These are phyloP conservation scores for Mycena indigotica DNA, from an alignment of 768 basidiomycete genomes.

Conservation along the genomic window DNA sequence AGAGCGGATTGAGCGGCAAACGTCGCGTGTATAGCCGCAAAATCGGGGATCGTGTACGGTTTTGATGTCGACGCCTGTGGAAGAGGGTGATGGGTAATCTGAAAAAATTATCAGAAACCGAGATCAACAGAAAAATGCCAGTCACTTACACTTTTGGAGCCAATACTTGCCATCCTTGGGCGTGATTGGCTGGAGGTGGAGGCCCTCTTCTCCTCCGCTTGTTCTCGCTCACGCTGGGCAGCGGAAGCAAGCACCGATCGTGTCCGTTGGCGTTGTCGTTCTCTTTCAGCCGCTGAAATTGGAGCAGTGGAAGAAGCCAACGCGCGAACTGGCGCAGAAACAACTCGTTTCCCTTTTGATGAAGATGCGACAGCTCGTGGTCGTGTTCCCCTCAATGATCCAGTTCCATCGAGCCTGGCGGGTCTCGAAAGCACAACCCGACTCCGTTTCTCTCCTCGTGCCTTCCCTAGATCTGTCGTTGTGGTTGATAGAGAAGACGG, in stretches of 20 bases:
- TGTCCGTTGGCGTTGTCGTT: neutral
- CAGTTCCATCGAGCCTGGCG: neutral
- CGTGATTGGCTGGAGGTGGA: too few species aligned
- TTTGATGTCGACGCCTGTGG: slow-evolving; percentile 26
- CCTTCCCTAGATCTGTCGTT: neutral
- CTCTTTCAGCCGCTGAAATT: neutral
- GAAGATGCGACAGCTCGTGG: neutral
- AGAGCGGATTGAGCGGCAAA: slow-evolving; percentile 44
- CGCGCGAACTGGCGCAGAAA: neutral
- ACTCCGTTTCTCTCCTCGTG: neutral
- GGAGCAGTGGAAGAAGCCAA: neutral
- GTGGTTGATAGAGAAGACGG: neutral
- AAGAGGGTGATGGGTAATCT: slow-evolving; percentile 22
- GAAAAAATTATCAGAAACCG: neutral
- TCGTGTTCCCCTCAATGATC: neutral
- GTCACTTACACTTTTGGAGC: neutral
- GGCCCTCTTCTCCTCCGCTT: too few species aligned
- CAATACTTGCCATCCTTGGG: too few species aligned
- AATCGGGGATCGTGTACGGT: slow-evolving; percentile 49
- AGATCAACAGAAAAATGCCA: neutral
- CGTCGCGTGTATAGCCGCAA: slow-evolving; percentile 55
- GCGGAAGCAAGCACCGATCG: neutral
- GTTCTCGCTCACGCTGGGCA: neutral
- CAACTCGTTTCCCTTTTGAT: neutral
- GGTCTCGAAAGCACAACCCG: neutral